phyloP scores from a whole-genome alignment of 805 yeast species.

The Dipodascus albidus region DNA sequence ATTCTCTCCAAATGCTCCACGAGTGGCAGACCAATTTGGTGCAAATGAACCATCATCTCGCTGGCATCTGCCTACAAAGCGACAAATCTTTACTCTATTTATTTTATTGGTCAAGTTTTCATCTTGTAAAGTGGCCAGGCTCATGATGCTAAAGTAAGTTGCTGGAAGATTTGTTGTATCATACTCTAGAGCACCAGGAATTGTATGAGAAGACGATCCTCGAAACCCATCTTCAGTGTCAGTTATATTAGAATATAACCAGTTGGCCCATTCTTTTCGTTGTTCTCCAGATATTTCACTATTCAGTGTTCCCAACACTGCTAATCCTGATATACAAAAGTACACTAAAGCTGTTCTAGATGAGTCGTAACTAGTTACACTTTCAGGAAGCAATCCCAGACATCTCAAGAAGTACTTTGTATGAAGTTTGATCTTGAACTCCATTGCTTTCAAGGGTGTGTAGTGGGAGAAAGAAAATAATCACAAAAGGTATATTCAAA shows the following conservation, averaged over 20 bases:
- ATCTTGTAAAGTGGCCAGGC: constrained; percentile 40
- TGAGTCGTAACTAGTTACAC: constrained; percentile 52
- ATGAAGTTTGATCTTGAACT: constrained; percentile 7
- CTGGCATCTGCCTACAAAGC: constrained; percentile 53
- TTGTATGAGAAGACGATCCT: constrained; percentile 39
- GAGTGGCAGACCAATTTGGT: constrained; percentile 29
- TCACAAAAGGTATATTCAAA: neutral
- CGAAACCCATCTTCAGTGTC: constrained; percentile 40
- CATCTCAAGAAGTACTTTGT: constrained; percentile 38
- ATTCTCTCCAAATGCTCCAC: constrained; percentile 40
- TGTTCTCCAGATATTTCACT: constrained; percentile 23
- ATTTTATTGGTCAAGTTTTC: constrained; percentile 28
- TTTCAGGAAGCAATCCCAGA: constrained; percentile 41
- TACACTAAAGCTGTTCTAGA: constrained; percentile 59
- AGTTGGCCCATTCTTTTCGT: constrained; percentile 25
- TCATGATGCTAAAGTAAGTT: constrained; percentile 63
- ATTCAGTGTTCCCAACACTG: constrained; percentile 30
- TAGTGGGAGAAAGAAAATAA: neutral
- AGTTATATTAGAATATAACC: constrained; percentile 39
- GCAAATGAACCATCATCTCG: constrained; percentile 45
- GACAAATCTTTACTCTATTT: constrained; percentile 34
- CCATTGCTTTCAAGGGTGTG: neutral
- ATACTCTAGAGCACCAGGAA: constrained; percentile 21
- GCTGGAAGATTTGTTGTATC: constrained; percentile 61
- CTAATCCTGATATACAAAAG: constrained; percentile 56